Percentiles rank a stretch among this genome's conserved stretches.
Conservation (phyloP, 116 monocot species). For the Cymodocea nodosa region DNA sequence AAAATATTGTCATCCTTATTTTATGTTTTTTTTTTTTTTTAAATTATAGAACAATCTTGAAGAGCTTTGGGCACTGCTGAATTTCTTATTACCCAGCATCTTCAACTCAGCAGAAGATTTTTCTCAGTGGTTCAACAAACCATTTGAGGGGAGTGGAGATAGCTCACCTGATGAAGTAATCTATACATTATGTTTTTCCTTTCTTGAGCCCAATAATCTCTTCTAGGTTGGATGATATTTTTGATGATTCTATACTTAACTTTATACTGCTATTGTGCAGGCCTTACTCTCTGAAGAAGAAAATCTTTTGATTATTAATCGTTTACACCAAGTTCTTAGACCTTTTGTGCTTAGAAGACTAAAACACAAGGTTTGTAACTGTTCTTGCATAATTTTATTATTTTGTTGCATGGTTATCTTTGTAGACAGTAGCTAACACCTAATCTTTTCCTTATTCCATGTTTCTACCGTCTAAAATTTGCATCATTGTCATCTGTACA, state of each 20-base stretch:
- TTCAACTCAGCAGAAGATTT: conserved; percentile 99
- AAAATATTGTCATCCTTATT: too few relatives aligned
- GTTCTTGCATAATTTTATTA: too few relatives aligned
- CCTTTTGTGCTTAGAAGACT: conserved; percentile 97
- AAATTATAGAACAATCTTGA: conserved; percentile 82
- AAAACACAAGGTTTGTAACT: conserved; percentile 89
- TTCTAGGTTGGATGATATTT: background rate
- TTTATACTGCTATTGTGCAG: conserved; percentile 21
- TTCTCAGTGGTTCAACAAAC: conserved; percentile 99
- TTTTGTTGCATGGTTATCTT: too few relatives aligned
- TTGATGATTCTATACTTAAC: background rate
- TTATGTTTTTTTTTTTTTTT: background rate
- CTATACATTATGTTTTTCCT: background rate
- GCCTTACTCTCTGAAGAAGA: conserved; percentile 95
- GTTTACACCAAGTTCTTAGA: conserved; percentile 97
- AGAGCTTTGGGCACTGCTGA: conserved; percentile 95
- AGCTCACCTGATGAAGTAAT: conserved; percentile 81
- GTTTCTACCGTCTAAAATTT: too few relatives aligned
- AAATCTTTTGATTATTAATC: conserved; percentile 97
- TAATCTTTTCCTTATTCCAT: too few relatives aligned
- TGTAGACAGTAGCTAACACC: too few relatives aligned
- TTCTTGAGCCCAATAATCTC: conserved; percentile 1
- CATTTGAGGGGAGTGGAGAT: conserved; percentile 85
- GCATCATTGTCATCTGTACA: too few relatives aligned
- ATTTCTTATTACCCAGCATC: conserved; percentile 89